Evolutionary conservation across 2,329 filamentous ascomycete genomes (phyloP).

Genomic region (Hypoxylon sp.): DNA sequence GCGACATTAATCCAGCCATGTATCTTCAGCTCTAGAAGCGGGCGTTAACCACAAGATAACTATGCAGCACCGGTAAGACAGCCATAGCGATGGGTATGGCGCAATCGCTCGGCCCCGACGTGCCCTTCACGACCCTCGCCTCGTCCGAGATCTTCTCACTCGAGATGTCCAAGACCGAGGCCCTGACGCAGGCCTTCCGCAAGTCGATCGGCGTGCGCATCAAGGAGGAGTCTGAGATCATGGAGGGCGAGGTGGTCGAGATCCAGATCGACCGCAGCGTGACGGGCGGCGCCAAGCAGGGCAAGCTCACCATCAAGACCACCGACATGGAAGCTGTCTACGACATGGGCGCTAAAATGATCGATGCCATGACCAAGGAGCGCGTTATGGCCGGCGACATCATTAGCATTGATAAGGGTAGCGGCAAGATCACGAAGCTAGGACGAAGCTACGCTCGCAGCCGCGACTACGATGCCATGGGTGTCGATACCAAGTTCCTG

Average conservation of each 20-base stretch:
- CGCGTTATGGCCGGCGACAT: slow-evolving; percentile 99
- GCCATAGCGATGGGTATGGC: slow-evolving; percentile 99
- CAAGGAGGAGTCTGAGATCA: slow-evolving; percentile 99
- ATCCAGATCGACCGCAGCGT: slow-evolving; percentile 98
- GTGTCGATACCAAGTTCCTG: slow-evolving; percentile 96
- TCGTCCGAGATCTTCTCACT: slow-evolving; percentile 98
- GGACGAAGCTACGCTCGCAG: slow-evolving; percentile 95
- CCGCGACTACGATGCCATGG: slow-evolving; percentile 99
- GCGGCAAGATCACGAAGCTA: slow-evolving; percentile 97
- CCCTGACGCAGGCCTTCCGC: slow-evolving; percentile 97
- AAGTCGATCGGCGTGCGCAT: slow-evolving; percentile 98
- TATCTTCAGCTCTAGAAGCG: not conserved
- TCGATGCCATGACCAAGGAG: slow-evolving; percentile 99
- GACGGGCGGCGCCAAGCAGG: slow-evolving; percentile 96
- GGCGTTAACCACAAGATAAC: slow-evolving; percentile 37
- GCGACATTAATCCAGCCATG: slow-evolving; percentile 29
- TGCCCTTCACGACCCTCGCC: slow-evolving; percentile 95
- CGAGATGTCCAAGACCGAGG: slow-evolving; percentile 99
- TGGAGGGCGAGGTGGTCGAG: slow-evolving; percentile 98
- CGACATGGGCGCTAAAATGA: slow-evolving; percentile 99
- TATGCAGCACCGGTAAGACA: slow-evolving; percentile 91
- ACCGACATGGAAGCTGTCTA: slow-evolving; percentile 99
- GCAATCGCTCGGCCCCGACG: slow-evolving; percentile 92
- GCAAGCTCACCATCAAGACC: slow-evolving; percentile 99
- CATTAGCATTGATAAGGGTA: slow-evolving; percentile 98